Conservation (phyloP, 306 rosid species). For the Dalbergia oliveri region DNA sequence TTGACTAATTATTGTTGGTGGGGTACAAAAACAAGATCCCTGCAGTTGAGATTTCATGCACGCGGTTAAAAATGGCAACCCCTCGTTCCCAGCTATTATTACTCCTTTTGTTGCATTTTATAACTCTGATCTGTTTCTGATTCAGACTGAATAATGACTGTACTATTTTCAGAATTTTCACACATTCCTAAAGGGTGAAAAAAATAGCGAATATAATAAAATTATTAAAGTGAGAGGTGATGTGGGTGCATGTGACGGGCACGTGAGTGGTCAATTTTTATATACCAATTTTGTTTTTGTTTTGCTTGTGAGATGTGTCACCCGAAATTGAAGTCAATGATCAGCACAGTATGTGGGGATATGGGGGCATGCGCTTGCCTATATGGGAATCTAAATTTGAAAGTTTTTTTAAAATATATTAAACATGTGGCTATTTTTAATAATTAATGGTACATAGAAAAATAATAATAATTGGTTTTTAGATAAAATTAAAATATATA, state of each 20-base stretch:
- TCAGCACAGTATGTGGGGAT: constrained; percentile 18
- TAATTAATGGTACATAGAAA: neutral
- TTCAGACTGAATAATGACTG: constrained; percentile 14
- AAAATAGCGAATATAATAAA: neutral
- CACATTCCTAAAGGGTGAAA: neutral
- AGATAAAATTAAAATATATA: neutral
- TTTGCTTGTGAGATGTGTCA: neutral
- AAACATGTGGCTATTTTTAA: neutral
- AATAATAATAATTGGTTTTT: neutral
- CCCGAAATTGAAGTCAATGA: constrained; percentile 22
- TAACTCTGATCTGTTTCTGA: constrained; percentile 11
- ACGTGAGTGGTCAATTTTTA: constrained; percentile 50
- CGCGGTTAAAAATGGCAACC: constrained; percentile 50
- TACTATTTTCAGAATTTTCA: constrained; percentile 6
- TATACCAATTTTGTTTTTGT: neutral
- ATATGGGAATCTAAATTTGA: neutral
- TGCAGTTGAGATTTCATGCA: constrained; percentile 48
- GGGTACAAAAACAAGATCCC: constrained; percentile 31
- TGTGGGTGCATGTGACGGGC: constrained; percentile 43
- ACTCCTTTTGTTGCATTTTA: constrained; percentile 23
- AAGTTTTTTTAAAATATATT: no score
- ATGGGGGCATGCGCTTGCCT: constrained; percentile 40
- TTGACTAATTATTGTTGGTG: constrained; percentile 39
- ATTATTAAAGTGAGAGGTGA: neutral
- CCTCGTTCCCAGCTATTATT: neutral